Percentiles rank a stretch among this genome's conserved stretches.
phyloP scores from a whole-genome alignment of 2,329 filamentous ascomycete species.

The Penicillium sp. region DNA sequence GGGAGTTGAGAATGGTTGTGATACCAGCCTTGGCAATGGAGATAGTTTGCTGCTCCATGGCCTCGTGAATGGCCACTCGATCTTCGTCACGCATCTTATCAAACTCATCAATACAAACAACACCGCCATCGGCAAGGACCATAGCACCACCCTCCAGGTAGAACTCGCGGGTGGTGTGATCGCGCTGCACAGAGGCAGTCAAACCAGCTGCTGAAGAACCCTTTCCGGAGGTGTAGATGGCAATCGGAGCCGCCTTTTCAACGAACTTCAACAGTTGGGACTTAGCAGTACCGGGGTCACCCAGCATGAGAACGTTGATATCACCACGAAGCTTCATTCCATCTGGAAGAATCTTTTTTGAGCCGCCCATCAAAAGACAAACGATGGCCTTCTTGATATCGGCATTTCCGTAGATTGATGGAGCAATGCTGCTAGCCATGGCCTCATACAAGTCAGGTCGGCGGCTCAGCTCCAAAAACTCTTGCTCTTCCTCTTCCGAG shows the following conservation, averaged over 20 bases:
- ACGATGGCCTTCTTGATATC: conserved; percentile 98
- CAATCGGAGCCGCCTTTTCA: conserved; percentile 92
- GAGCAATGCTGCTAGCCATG: conserved; percentile 90
- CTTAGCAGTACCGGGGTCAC: conserved; percentile 97
- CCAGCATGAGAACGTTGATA: conserved; percentile 94
- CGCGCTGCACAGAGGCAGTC: conserved; percentile 93
- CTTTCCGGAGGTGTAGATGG: conserved; percentile 98
- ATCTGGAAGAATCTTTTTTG: conserved; percentile 95
- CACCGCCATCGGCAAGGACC: conserved; percentile 94
- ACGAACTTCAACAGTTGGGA: conserved; percentile 97
- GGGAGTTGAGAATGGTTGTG: conserved; percentile 93
- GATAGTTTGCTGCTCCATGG: conserved; percentile 99
- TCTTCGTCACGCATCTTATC: conserved; percentile 99
- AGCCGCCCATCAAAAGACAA: conserved; percentile 88
- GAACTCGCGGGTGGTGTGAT: conserved; percentile 89
- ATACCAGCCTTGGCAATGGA: conserved; percentile 99
- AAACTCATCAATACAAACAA: conserved; percentile 98
- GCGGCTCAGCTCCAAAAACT: conserved; percentile 88
- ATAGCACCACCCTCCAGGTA: conserved; percentile 98
- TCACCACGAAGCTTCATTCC: conserved; percentile 97
- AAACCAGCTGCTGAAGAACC: conserved; percentile 96
- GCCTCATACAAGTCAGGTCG: conserved; percentile 88
- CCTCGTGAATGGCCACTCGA: conserved; percentile 96
- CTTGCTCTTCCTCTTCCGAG: conserved; percentile 94
- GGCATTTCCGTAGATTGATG: conserved; percentile 92